Evolutionary conservation across 805 yeast species (phyloP).

Genomic region (Kuraishia molischiana): DNA sequence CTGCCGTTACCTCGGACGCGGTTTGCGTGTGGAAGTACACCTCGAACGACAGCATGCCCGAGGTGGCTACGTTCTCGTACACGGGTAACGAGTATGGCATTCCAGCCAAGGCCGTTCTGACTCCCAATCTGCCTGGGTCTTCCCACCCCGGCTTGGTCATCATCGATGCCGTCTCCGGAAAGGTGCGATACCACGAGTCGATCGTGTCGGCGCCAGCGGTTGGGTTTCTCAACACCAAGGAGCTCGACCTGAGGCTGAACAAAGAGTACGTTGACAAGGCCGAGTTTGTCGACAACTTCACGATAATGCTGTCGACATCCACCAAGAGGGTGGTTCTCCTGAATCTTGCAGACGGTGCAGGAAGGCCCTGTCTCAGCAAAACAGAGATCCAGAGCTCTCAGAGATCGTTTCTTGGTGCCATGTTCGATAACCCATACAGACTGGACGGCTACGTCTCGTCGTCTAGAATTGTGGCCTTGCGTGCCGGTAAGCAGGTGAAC

Average conservation of each 20-base stretch:
- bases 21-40: constrained; percentile 62
- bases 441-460: constrained; percentile 12
- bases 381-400: constrained; percentile 13
- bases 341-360: constrained; percentile 56
- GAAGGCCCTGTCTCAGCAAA: constrained; percentile 36
- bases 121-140: constrained; percentile 34
- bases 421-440: constrained; percentile 9
- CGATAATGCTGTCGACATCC: constrained; percentile 62
- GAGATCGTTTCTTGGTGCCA: constrained; percentile 9
- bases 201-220: constrained; percentile 62
- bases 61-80: constrained; percentile 43
- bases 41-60: constrained; percentile 51
- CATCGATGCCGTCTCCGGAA: constrained; percentile 49
- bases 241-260: constrained; percentile 29
- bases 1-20: constrained; percentile 31
- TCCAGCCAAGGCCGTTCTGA: constrained; percentile 46
- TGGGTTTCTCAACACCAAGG: constrained; percentile 35
- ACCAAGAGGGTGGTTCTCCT: constrained; percentile 55
- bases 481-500: constrained; percentile 39
- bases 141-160: constrained; percentile 64
- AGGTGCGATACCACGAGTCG: constrained; percentile 61
- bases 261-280: constrained; percentile 50
- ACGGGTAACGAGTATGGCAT: constrained; percentile 14
- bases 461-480: constrained; percentile 49
- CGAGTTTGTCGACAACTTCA: constrained; percentile 63